Base-by-base conservation (phyloP, 768 basidiomycete genomes). In the Holtermanniella nyarrowii region DNA sequence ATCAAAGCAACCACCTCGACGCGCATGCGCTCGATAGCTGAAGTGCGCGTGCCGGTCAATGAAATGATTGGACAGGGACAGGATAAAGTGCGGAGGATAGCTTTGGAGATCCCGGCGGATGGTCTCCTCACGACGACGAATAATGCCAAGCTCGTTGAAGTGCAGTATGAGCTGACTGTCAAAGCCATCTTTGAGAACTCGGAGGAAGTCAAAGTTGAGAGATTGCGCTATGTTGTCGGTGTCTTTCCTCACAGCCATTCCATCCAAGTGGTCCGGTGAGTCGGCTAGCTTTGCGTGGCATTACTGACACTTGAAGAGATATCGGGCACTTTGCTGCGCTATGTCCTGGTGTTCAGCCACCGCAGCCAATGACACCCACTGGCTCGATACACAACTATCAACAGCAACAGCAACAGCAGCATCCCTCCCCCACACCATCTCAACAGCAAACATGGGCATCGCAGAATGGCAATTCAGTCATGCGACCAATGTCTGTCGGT, bases 61-160 rank as follows among this genome's bases (percentile, higher is more conserved):
- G 82, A 82, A 14, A 86, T 83, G 3, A 78, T 78, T 20, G 78
- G 80, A 51, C 80, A 84, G 61, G 80, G 79, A 51, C 80, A 82
- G 3, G 89, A 93, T 64, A 74, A 91, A 42, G 76, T 74, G 7
- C 84, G 84, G 58, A 74, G 77, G 59, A 77, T 95, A 26, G 60
- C 67, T 2, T 57, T 71, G 59, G 46, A 50, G 12, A 50, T 66
- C 12, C 82, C 84, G 0, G 74, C 78, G 5, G 80, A 81, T 22
- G 85, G 88, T 60, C 84, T 84, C 12, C 83, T 86, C 5, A 82
- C 86, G 23, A 84, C 88, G 10, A 74, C 90, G 58, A 86, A 82
- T 50, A 78, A 84, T 10, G 89, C 61, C 2, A 66, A 60, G 43
- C 46, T 58, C 43, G 84, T 93, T 50, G 88, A 91, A 63, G 82